These are phyloP conservation scores for Trypanosoma boissoni DNA, from an alignment of 208 protist species.

Conservation along the genomic window DNA sequence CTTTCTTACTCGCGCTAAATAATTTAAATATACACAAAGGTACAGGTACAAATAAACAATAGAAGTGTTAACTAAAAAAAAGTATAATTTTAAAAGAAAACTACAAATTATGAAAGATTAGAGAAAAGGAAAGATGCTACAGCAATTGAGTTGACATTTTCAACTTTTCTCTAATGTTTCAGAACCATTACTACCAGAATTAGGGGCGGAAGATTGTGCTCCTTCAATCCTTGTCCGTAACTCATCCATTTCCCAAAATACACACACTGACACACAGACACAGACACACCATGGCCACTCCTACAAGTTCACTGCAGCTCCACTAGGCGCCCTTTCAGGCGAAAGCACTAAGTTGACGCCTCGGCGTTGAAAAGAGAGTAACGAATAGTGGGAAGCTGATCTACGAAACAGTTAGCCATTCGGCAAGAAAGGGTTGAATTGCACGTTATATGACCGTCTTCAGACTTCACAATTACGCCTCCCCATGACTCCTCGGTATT, in stretches of 20 bases:
- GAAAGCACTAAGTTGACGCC: slow-evolving; percentile 21
- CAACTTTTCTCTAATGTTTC: slow-evolving; percentile 21
- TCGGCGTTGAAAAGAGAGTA: slow-evolving; percentile 85
- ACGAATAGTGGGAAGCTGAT: slow-evolving; percentile 88
- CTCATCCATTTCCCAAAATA: too few species aligned
- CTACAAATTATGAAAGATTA: slow-evolving; percentile 8
- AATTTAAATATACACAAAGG: slow-evolving; percentile 20
- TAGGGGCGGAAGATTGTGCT: too few species aligned
- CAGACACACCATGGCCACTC: neutral
- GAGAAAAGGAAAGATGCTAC: too few species aligned
- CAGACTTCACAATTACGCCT: slow-evolving; percentile 67
- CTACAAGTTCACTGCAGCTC: neutral
- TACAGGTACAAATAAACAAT: slow-evolving; percentile 23
- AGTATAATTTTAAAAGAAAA: slow-evolving; percentile 18
- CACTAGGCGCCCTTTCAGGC: neutral
- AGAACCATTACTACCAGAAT: slow-evolving; percentile 12
- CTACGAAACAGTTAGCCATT: slow-evolving; percentile 78
- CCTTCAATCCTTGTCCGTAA: too few species aligned
- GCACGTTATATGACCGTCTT: slow-evolving; percentile 82
- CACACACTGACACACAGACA: slow-evolving; percentile 7
- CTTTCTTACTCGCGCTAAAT: slow-evolving; percentile 4
- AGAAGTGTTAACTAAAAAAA: slow-evolving; percentile 15
- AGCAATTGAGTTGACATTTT: neutral
- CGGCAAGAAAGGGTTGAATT: slow-evolving; percentile 88
- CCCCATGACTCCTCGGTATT: slow-evolving; percentile 69